Evolutionary conservation across 176 grass and related monocot species (phyloP), one percentile per base, ranked within the genome.

Genomic region (Guadua angustifolia): DNA sequence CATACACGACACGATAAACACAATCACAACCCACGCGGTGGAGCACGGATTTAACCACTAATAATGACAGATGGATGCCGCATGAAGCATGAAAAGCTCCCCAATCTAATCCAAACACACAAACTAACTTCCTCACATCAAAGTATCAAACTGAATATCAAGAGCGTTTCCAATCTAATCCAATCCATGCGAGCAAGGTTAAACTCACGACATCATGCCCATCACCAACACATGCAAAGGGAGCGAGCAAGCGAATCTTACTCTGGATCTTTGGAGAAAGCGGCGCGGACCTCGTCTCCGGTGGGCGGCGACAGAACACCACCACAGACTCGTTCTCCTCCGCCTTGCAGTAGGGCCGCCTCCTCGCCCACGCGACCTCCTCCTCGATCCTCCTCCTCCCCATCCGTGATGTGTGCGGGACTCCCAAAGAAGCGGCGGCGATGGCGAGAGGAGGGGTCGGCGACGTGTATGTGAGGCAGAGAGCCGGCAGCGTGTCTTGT

Each of bases 181-280:
- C 25, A 77, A 86, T 66, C 15, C 38, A 84, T 22, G 10, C 6
- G 61, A 82, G 7, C 47, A 58, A 58, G 5, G 36, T 70, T 63
- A 69, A 68, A 7, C 35, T 82, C 5, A 35, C 6, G 75, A 2
- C 17, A 75, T 33, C 63, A 52, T 24, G 1, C 52, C 13, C 24
- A 52, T 35, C 60, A 21, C 71, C 49, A 74, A 22, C 57, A 66
- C 7, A 85, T 24, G 62, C 16, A 29, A 32, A 19, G 15, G 49
- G 26, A 15, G 49, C n/a, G 8, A 22, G 50, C 55, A 73, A 60
- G 46, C 46, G 69, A 71, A 69, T 80, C 85, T 71, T 87, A 99
- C 93, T 99, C 5, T 87, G 89, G 74, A 99, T 94, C 71, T n/a
- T n/a, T 89, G 24, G 86, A 89, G 66, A 99, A 67, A 10, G 91